Evolutionary conservation across 768 basidiomycete genomes (phyloP), one percentile per base, ranked within the genome.

Genomic region (Xerocomus spinulosus): DNA sequence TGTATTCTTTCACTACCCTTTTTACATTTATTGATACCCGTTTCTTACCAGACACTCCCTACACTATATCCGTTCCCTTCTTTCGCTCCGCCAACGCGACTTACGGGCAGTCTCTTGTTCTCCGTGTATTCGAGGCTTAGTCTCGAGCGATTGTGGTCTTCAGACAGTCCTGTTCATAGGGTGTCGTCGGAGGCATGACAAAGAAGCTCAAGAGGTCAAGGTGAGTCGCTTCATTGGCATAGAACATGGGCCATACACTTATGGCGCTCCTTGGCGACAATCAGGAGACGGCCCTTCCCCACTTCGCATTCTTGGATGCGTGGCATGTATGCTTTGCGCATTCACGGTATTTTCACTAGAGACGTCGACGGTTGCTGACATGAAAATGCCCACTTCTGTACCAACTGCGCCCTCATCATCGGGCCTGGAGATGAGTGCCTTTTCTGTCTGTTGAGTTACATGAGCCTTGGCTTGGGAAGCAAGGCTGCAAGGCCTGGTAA

Each of bases 111-210:
- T 0, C 79, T 93, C 48, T 87, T 89, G 4, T 94, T 99, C 56
- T 83, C 84, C 0, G 65, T 87, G 3, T 75, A 87, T 59, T n/a
- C n/a, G n/a, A n/a, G n/a, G n/a, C n/a, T n/a, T n/a, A n/a, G n/a
- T n/a, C n/a, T 80, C 86, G 7, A 75, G 72, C 24, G 71, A 92
- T 24, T 73, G 81, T 50, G 67, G 79, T 48, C 44, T 4, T 50
- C 66, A 17, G 55, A 66, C 84, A 20, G 76, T 78, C 46, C 75
- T 99, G 14, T 74, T 90, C 10, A 76, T 96, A 4, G 95, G 93
- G 23, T 96, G 94, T 63, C 72, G 87, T 52, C 77, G 92, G 53
- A 91, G 92, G 87, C 83, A 78, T 52, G 90, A 93, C 57, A 87
- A 89, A 15, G 85, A 92, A 49, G 75, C 82, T 21, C 82, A 89